Evolutionary conservation across 345 rosid genomes (phyloP).

Genomic region (Eucalyptus viminalis): DNA sequence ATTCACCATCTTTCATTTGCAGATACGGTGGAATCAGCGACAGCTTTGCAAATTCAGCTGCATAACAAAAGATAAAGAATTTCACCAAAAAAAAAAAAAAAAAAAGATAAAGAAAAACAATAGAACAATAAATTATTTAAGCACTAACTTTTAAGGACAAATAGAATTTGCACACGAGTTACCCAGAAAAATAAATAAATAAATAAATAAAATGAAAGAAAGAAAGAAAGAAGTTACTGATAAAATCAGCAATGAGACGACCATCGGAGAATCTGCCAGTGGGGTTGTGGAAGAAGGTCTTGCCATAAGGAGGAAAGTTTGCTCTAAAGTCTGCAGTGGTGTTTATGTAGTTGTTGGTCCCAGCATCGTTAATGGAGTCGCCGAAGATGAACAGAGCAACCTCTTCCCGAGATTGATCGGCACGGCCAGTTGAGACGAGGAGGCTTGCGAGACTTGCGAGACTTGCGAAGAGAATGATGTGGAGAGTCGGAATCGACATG

Average conservation of each 20-base stretch:
- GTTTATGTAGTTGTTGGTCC: conserved; percentile 29
- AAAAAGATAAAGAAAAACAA: neutral
- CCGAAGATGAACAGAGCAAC: too few relatives aligned
- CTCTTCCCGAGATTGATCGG: too few relatives aligned
- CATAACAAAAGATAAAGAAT: neutral
- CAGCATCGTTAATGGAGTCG: conserved; percentile 10
- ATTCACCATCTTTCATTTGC: conserved; percentile 12
- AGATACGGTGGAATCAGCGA: conserved; percentile 31
- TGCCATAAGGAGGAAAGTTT: conserved; percentile 27
- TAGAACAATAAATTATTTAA: neutral
- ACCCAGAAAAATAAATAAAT: neutral
- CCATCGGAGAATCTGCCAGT: conserved; percentile 40
- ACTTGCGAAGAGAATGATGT: too few relatives aligned
- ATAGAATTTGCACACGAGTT: neutral
- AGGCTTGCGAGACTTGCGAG: too few relatives aligned
- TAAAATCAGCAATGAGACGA: conserved; percentile 30
- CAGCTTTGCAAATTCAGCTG: conserved; percentile 26
- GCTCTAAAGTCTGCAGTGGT: conserved; percentile 6
- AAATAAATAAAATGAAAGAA: too few relatives aligned
- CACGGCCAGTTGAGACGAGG: too few relatives aligned
- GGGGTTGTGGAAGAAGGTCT: conserved; percentile 21
- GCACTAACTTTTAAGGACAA: neutral
- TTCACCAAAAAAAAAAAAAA: too few relatives aligned
- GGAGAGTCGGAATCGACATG: too few relatives aligned
- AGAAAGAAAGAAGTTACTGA: conserved; percentile 4